Evolutionary conservation across 176 grass and related monocot species (phyloP), one percentile per base, ranked within the genome.

Genomic region (Oryza officinalis): DNA sequence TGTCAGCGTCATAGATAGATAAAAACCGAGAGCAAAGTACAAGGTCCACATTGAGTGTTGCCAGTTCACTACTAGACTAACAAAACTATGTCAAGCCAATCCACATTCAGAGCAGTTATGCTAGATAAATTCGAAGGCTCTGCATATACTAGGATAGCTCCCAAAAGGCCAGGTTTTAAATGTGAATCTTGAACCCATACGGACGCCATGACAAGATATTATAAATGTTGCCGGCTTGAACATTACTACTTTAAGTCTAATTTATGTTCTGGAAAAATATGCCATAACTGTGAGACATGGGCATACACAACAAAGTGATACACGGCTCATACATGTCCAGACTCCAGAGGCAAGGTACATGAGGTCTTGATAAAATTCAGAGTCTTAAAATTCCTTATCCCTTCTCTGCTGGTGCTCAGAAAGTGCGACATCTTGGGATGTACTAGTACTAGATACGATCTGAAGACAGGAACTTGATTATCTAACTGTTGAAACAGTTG

Each of bases 211-310:
- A 33, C 1, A 18, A 81, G 37, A 75, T 69, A 69, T 31, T 68
- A 63, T 46, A 81, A 45, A 67, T 66, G 27, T 30, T n/a, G 40
- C 49, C 11, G 27, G 54, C 57, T 67, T 22, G 32, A 77, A 71
- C 32, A 40, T 22, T 26, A 57, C 64, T 33, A 27, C 27, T 80
- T 41, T 35, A 67, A n/a, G 35, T 78, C 23, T 76, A 71, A 31
- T 72, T 64, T 26, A 66, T 54, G 41, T 30, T 81, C 41, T 65
- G 25, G 31, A 81, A 32, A 32, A 85, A 71, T 13, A 43, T 44
- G 65, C 30, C 71, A 81, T 85, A 81, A 81, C 30, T 81, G 71
- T 65, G 41, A 65, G 78, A 72, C 30, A 85, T 85, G 87, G 78
- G 65, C 65, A 64, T 3, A 17, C 65, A 71, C 30, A 41, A 80